A percentile compares a stretch with the other conserved stretches of the same genome.
These are phyloP conservation scores for Plantago elongata DNA, from an alignment of 257 asterid species.

Conservation along the genomic window DNA sequence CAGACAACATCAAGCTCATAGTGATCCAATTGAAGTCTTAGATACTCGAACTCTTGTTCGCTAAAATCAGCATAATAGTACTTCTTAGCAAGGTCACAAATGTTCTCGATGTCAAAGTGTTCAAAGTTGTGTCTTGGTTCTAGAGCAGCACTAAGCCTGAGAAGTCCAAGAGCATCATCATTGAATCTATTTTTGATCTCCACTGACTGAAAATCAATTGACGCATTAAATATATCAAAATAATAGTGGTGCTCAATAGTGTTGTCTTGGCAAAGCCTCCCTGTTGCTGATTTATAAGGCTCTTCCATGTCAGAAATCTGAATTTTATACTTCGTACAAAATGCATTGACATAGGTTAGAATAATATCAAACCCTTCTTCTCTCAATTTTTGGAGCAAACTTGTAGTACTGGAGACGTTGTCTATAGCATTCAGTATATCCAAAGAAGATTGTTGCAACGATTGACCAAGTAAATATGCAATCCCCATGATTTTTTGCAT, in stretches of 20 bases:
- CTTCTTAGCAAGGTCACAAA: not conserved
- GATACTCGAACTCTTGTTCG: not conserved
- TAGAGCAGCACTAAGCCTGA: not conserved
- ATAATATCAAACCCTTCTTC: not conserved
- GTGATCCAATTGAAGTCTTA: not conserved
- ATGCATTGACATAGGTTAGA: not conserved
- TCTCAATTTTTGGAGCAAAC: not conserved
- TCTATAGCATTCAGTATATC: not conserved
- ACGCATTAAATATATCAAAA: not conserved
- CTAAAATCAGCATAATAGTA: not conserved
- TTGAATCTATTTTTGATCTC: not conserved
- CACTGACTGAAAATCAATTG: not conserved
- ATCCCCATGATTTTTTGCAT: constrained; percentile 1
- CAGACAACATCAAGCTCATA: not conserved
- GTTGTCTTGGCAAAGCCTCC: not conserved
- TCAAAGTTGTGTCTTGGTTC: not conserved
- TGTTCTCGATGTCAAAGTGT: not conserved
- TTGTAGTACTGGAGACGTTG: not conserved
- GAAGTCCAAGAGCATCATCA: not conserved
- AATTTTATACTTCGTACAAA: not conserved
- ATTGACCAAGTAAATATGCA: not conserved
- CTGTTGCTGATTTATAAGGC: not conserved
- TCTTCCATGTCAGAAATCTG: not conserved
- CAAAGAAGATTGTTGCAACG: not conserved
- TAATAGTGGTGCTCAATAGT: not conserved